Base-by-base conservation (phyloP, 2,329 filamentous ascomycete genomes). In the Penicillium occitanis region DNA sequence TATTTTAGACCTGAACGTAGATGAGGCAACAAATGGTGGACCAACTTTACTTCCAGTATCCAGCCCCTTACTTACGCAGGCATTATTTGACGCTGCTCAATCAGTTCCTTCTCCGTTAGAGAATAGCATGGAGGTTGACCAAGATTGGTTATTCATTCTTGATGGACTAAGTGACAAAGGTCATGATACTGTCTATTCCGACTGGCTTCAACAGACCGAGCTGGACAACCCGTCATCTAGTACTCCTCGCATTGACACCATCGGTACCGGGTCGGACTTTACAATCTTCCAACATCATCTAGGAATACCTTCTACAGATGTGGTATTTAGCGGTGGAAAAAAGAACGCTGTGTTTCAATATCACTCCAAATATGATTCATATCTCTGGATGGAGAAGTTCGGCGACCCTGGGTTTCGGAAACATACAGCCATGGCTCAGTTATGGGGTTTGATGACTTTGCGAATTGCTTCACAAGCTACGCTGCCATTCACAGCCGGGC, bases 281-380 rank as follows among this genome's bases (percentile, higher is more conserved):
- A 55, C 50, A 28, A 55, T 55, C 30, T 55, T 55, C 50, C 50
- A 55, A 55, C 50, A 55, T 35, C 50, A 30, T 17, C 17, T 55
- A 55, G 50, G 50, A 33, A 35, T 55, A 25, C 25, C 50, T 17
- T 55, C 50, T 17, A 30, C 50, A 30, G 50, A 55, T 7, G 35
- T 55, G 50, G 50, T 55, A 33, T 55, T 55, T 10, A 33, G 50
- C 25, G 28, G 25, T 3, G 50, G 50, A 3, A 5, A 55, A 11
- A 55, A 55, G 28, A 55, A 33, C 28, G 50, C 50, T 7, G 50
- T 55, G 2, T 55, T 55, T 7, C 50, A 55, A 3, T 55, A 55
- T 30, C 50, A 55, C 11, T 55, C 50, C 50, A 55, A 55, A 30
- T 55, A 55, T 30, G 50, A 55, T 30, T 55, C 50, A 17, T 33